phyloP scores from a whole-genome alignment of 768 basidiomycete genomes.

The Chiua virens region DNA sequence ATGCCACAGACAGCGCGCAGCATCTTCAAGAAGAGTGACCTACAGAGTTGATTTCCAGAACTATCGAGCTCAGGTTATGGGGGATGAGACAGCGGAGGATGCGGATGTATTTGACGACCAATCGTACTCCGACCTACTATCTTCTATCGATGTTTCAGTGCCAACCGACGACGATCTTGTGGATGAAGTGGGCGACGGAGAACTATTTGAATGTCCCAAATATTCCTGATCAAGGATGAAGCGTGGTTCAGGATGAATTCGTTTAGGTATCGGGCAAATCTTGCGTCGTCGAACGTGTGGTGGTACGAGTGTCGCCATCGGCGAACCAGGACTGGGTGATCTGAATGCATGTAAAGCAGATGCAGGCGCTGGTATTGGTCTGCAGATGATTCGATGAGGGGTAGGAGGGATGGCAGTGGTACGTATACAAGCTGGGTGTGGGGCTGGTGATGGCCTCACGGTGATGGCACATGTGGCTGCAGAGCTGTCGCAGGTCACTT shows the following conservation, averaged over 20 bases:
- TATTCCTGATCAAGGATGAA: background rate
- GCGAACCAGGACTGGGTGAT: slow-evolving; percentile 15
- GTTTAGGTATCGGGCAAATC: slow-evolving; percentile 25
- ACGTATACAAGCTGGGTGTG: slow-evolving; percentile 17
- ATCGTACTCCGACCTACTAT: background rate
- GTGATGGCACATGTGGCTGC: slow-evolving; percentile 15
- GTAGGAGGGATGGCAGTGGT: background rate
- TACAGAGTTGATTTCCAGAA: background rate
- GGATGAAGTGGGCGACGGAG: background rate
- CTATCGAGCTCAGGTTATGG: background rate
- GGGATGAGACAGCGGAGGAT: background rate
- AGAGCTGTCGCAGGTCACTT: background rate
- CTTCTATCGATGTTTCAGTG: background rate
- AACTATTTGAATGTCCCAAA: background rate
- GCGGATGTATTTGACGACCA: background rate
- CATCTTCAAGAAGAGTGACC: background rate
- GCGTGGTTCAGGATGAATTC: slow-evolving; percentile 16
- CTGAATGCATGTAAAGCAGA: slow-evolving; percentile 17
- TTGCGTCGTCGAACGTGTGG: slow-evolving; percentile 8
- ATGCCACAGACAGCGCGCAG: background rate
- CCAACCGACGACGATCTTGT: background rate
- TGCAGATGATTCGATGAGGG: background rate
- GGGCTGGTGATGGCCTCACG: slow-evolving; percentile 12
- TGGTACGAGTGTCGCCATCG: slow-evolving; percentile 15
- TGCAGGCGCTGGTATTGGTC: slow-evolving; percentile 2